Percentiles rank a stretch among this genome's conserved stretches.
These are phyloP conservation scores for Suillus fuscotomentosus DNA, from an alignment of 768 basidiomycete genomes.

Conservation along the genomic window DNA sequence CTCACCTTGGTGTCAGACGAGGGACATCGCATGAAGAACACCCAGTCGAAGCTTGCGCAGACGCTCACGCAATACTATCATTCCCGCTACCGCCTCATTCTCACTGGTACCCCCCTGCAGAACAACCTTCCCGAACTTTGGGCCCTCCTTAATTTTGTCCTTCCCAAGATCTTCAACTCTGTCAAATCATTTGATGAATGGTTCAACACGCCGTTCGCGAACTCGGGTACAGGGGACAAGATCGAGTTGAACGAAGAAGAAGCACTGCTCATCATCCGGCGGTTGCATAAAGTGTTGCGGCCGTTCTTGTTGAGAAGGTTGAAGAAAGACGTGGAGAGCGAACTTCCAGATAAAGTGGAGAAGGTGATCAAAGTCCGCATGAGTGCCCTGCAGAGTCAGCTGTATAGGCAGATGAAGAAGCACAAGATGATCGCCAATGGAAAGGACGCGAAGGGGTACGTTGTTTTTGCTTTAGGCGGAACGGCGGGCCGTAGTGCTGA, in stretches of 20 bases:
- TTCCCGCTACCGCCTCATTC: slow-evolving; percentile 88
- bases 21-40: slow-evolving; percentile 98
- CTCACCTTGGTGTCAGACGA: slow-evolving; percentile 55
- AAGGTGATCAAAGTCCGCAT: slow-evolving; percentile 96
- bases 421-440: slow-evolving; percentile 95
- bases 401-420: slow-evolving; percentile 98
- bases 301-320: slow-evolving; percentile 90
- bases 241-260: slow-evolving; percentile 99
- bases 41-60: slow-evolving; percentile 82
- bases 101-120: slow-evolving; percentile 94
- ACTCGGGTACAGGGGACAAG: slow-evolving; percentile 96
- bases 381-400: slow-evolving; percentile 86
- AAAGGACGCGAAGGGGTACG: slow-evolving; percentile 71
- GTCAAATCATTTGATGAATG: slow-evolving; percentile 99
- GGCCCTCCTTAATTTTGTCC: slow-evolving; percentile 92
- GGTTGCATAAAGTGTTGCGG: slow-evolving; percentile 91
- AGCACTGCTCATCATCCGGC: slow-evolving; percentile 93
- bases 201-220: slow-evolving; percentile 99
- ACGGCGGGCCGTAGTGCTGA: neutral
- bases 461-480: slow-evolving; percentile 9
- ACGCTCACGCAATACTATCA: slow-evolving; percentile 92
- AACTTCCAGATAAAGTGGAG: slow-evolving; percentile 96
- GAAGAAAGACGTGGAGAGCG: slow-evolving; percentile 96
- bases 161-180: slow-evolving; percentile 97
- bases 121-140: slow-evolving; percentile 97